Base-by-base conservation (phyloP, 352 stramenopile species). In the Globisporangium cylindrosporum region DNA sequence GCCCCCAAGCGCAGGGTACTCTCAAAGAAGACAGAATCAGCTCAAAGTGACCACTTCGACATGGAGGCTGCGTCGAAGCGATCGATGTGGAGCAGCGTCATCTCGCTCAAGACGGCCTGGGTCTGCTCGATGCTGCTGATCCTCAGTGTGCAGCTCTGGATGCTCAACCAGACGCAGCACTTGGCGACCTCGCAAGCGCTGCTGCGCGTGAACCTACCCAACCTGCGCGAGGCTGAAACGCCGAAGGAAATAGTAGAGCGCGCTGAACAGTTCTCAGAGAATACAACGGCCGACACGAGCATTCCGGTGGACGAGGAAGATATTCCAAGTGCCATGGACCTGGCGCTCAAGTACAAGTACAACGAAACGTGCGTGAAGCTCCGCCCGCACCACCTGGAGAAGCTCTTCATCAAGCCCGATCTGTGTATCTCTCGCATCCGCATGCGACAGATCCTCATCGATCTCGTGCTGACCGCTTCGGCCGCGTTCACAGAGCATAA, bases 361-460 rank as follows among this genome's bases (percentile, higher is more conserved):
- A 48, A 62, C 46, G 69, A 75, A n/a, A 24, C n/a, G 4, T 78
- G 62, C 36, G 64, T 75, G 24, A 36, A 53, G 53, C 56, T 77
- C 5, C 56, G 25, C n/a, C 0, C 20, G 18, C 58, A 51, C 20
- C 69, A 78, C 57, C 34, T 69, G 32, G 72, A 78, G 22, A 7
- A 6, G 24, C 48, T 66, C 24, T 62, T 78, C 27, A 24, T 38
- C 4, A 54, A 64, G 43, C 49, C 59, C 14, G 53, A 29, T n/a
- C 38, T 46, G 3, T 80, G 73, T 59, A 64, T 71, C 38, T 75
- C 73, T 12, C 61, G 67, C 14, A 2, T 68, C n/a, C 57, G 66
- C n/a, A 38, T 77, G 25, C 66, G 69, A 34, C 22, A 64, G 24
- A 79, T 75, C 57, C 62, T 81, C 59, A 34, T 59, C 14, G 60